A percentile compares a stretch with the other conserved stretches of the same genome.
Conservation (phyloP, 164 flowering plant genomes). For the Cinnamomum chago region DNA sequence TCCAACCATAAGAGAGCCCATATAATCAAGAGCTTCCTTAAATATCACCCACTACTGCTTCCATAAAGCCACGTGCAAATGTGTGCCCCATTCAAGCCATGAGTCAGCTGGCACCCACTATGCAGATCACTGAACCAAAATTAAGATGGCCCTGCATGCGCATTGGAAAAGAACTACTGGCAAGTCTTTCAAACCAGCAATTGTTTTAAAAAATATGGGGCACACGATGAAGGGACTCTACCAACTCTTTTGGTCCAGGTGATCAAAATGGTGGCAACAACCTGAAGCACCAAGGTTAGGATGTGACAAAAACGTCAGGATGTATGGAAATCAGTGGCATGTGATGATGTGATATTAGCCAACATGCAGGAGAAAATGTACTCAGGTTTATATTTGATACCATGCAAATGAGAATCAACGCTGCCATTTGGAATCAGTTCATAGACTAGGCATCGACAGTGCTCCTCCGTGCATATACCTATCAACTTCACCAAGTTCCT, state of each 20-base stretch:
- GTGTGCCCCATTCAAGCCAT: neutral
- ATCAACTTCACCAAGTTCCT: constrained; percentile 90
- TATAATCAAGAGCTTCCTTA: too few relatives aligned
- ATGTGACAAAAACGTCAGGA: neutral
- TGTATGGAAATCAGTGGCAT: neutral
- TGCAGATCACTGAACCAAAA: neutral
- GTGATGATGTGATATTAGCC: neutral
- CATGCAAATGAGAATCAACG: constrained; percentile 93
- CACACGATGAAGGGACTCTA: neutral
- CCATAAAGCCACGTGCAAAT: neutral
- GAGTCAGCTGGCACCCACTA: neutral
- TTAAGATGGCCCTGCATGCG: neutral
- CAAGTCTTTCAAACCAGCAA: neutral
- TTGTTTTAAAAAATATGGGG: neutral
- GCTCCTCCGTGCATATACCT: constrained; percentile 85
- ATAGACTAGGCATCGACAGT: constrained; percentile 69
- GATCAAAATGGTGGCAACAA: neutral
- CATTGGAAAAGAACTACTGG: neutral
- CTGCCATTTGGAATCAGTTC: constrained; percentile 96
- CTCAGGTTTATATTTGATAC: constrained; percentile 22
- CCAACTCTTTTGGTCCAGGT: neutral
- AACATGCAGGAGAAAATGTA: neutral
- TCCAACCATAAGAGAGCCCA: too few relatives aligned
- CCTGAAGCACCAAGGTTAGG: neutral
- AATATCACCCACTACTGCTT: neutral